Evolutionary conservation across 768 basidiomycete species (phyloP).

Genomic region (Tricholoma sp.): DNA sequence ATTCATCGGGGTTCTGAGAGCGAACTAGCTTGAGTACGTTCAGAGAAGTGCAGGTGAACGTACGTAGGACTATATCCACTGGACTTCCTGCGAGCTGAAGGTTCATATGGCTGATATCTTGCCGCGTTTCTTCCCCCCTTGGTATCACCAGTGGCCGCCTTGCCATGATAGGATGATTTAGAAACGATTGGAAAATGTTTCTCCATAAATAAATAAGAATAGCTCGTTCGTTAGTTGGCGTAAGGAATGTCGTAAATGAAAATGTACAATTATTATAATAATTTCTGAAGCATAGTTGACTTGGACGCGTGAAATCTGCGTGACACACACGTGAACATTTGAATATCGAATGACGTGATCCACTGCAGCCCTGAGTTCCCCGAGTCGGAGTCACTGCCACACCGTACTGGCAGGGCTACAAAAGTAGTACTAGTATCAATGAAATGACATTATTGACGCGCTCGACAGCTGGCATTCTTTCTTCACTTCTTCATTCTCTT

Average conservation of each 20-base stretch:
- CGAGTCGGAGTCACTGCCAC: not conserved
- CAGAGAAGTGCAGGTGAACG: not conserved
- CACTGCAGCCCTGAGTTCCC: too few species aligned
- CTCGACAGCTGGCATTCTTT: slow-evolving; percentile 8
- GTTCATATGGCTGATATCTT: slow-evolving; percentile 15
- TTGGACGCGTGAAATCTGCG: too few species aligned
- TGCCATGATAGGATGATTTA: slow-evolving; percentile 8
- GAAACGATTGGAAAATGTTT: slow-evolving; percentile 20
- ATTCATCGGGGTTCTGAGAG: slow-evolving; percentile 4
- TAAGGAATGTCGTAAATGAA: not conserved
- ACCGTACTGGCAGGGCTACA: not conserved
- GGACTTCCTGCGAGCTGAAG: not conserved
- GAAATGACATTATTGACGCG: not conserved
- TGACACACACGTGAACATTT: too few species aligned
- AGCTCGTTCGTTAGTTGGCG: not conserved
- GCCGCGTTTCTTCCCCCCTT: slow-evolving; percentile 10
- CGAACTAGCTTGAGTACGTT: not conserved
- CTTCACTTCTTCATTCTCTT: slow-evolving; percentile 8
- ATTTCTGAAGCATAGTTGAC: too few species aligned
- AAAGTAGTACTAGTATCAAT: too few species aligned
- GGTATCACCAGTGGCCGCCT: slow-evolving; percentile 3
- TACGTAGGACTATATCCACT: slow-evolving; percentile 10
- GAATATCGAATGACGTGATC: too few species aligned
- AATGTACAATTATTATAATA: too few species aligned
- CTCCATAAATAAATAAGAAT: slow-evolving; percentile 11